Evolutionary conservation across 495 filamentous ascomycete species (phyloP), one percentile per base, ranked within the genome.

Genomic region (Daldinia caldariorum): DNA sequence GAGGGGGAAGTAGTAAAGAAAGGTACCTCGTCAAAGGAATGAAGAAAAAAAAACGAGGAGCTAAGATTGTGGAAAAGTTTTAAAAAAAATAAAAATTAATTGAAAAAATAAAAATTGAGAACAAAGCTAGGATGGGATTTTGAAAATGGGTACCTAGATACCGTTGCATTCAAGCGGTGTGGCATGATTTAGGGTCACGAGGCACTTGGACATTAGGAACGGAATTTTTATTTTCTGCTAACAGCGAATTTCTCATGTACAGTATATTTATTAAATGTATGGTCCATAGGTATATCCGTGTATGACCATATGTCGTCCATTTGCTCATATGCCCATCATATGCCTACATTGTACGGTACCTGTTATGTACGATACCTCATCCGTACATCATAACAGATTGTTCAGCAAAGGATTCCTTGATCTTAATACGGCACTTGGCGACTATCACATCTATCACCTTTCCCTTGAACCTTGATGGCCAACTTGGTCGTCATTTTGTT

Each of bases 101-200:
- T 18, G 16, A n/a, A 45, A 41, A 49, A 53, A 59, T 16, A 64
- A 51, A 34, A 55, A 51, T 35, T 35, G 34, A 63, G 55, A 57
- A 61, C 13, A 22, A 22, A 16, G 47, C 58, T 67, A 67, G 31
- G 43, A 62, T 61, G 57, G 50, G 41, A 49, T 61, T 54, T 62
- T 31, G 49, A 69, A 60, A 29, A 66, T 72, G 70, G 70, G 70
- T 72, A 72, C 70, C 70, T 72, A 72, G 65, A 72, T 72, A 72
- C 70, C 65, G 70, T 72, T 69, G 61, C 70, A 72, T 69, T 54
- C 61, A 68, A 59, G 70, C 70, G 70, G 70, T 72, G 70, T 72
- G 65, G 70, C 70, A 68, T 72, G 70, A 72, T 72, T 69, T 63
- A 72, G 65, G 70, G 70, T 72, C 70, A 72, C 70, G 70, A 72